Base-by-base conservation (phyloP, 2,329 filamentous ascomycete genomes). In the Chaetomium globosum region DNA sequence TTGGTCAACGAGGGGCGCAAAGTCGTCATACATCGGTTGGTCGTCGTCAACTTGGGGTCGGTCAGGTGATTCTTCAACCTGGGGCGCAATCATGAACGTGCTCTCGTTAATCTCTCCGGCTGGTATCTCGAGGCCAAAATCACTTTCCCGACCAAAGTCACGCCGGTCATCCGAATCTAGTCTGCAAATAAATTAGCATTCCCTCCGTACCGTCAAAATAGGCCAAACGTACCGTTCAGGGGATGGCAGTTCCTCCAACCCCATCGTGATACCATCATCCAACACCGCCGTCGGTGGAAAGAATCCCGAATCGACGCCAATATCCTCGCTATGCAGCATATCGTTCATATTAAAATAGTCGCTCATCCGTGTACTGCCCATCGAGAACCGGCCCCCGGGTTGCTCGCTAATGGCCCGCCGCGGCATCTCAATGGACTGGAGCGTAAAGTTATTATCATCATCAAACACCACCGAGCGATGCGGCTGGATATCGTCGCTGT, bases 391-490 rank as follows among this genome's bases (percentile, higher is more conserved):
- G 3, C 77, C 77, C 3, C 75, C 72, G 0, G 79, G 78, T 55
- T 79, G 75, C 65, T 86, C 83, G 60, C 76, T 82, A 46, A 77
- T 72, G 19, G 80, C 82, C 57, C 87, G 78, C 31, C 87, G 79
- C 8, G 85, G 82, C 57, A 87, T 72, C 75, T 89, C 87, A 31
- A 89, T 80, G 1, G 86, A 87, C 65, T 83, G 81, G 49, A 82
- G 74, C 0, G 86, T 89, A 67, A 81, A 81, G 68, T 88, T 83
- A 68, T 88, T 82, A 51, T 86, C 83, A 30, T 87, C 84, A 62
- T 88, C 85, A 28, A 88, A 71, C 10, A 80, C 78, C 36, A 83
- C 82, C 58, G 83, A 81, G 59, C 78, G 80, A 36, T 86, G 86
- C 9, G 84, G 84, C 48, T 79, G 78, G 63, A 86, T 74, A 57